Conservation (phyloP, 345 rosid species). For the Hypericum androsaemum region DNA sequence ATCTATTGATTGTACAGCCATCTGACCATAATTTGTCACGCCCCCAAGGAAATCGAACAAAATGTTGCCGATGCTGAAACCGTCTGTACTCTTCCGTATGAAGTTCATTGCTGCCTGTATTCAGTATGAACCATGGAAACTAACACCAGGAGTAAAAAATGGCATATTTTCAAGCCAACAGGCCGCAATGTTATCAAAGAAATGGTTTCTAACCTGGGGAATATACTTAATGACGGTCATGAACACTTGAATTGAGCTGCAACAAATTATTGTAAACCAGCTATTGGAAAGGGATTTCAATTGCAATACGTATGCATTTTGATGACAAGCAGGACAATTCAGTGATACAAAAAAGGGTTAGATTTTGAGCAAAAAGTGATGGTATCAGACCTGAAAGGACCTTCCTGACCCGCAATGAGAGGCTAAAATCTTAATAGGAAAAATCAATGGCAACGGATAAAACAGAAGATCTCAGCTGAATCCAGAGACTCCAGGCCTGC, state of each 20-base stretch:
- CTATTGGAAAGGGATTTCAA: background rate
- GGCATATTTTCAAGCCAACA: background rate
- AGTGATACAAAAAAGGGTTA: background rate
- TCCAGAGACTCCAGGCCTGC: no score
- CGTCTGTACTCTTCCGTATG: slow-evolving; percentile 73
- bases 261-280: slow-evolving; percentile 9
- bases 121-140: background rate
- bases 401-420: background rate
- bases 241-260: slow-evolving; percentile 77
- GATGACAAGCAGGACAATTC: no score
- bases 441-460: no score
- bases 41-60: slow-evolving; percentile 84
- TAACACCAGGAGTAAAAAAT: background rate
- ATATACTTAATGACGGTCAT: slow-evolving; percentile 82
- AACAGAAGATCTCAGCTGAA: no score
- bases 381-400: background rate
- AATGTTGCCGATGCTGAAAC: slow-evolving; percentile 85
- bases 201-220: slow-evolving; percentile 56
- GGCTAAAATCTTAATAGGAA: no score
- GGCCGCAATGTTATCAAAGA: background rate
- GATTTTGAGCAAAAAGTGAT: no score
- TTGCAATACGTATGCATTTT: no score
- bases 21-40: slow-evolving; percentile 55
- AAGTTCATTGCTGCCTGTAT: slow-evolving; percentile 74
- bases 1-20: slow-evolving; percentile 72